Conservation (phyloP, 2,329 filamentous ascomycete species). For the Davidsoniella virescens region DNA sequence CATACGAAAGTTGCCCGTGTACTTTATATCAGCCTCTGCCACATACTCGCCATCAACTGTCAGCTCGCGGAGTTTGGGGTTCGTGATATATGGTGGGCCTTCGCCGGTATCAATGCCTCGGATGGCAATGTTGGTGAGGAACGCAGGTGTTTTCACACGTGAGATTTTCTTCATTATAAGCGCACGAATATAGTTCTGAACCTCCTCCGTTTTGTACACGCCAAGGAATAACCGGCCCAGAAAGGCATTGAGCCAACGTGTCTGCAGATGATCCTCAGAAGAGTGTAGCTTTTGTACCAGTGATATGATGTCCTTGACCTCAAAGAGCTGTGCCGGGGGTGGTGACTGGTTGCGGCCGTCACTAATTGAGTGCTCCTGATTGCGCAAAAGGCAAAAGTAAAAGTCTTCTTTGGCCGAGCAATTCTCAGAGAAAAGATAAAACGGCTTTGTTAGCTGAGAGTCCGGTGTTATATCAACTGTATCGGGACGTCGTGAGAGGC, state of each 20-base stretch:
- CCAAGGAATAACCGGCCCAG: conserved; percentile 78
- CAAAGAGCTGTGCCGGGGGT: conserved; percentile 54
- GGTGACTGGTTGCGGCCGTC: conserved; percentile 23
- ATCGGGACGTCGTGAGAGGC: conserved; percentile 50
- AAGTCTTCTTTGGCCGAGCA: conserved; percentile 97
- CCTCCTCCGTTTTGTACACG: conserved; percentile 66
- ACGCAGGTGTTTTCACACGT: conserved; percentile 77
- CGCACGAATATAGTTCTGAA: conserved; percentile 61
- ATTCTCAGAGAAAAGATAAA: conserved; percentile 89
- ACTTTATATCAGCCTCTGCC: conserved; percentile 73
- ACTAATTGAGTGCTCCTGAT: conserved; percentile 52
- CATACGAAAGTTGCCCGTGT: conserved; percentile 75
- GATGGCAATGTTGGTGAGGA: conserved; percentile 72
- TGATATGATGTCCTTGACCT: conserved; percentile 72
- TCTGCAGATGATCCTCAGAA: conserved; percentile 78
- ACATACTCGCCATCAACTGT: conserved; percentile 83
- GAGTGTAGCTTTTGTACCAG: conserved; percentile 84
- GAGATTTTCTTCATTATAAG: conserved; percentile 96
- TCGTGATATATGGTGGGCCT: conserved; percentile 74
- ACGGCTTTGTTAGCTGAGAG: conserved; percentile 53
- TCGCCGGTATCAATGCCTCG: conserved; percentile 75
- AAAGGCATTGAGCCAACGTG: conserved; percentile 84
- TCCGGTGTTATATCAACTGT: conserved; percentile 39
- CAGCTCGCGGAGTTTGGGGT: conserved; percentile 72
- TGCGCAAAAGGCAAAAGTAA: conserved; percentile 79